Conservation (phyloP, 75 land plant species). For the Larix kaempferi region DNA sequence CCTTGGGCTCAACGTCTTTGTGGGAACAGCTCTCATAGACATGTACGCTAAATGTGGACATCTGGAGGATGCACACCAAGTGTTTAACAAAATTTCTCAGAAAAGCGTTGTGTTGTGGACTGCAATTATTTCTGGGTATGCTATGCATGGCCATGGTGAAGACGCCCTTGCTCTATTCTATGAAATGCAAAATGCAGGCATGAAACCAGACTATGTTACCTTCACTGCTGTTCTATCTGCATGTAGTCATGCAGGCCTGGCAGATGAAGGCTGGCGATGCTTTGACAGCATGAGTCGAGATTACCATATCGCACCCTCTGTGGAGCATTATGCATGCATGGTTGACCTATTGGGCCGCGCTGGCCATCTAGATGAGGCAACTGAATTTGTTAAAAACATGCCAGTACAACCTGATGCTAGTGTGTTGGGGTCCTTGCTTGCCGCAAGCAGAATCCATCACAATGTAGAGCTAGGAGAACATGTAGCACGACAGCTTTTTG, state of each 20-base stretch:
- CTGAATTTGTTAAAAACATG: slow-evolving; percentile 31
- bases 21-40: slow-evolving; percentile 18
- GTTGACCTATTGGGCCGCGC: slow-evolving; percentile 61
- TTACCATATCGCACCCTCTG: slow-evolving; percentile 26
- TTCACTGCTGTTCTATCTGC: slow-evolving; percentile 35
- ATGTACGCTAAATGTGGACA: slow-evolving; percentile 25
- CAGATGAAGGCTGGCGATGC: slow-evolving; percentile 32
- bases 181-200: slow-evolving; percentile 34
- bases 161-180: slow-evolving; percentile 9
- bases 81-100: neutral
- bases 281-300: slow-evolving; percentile 34
- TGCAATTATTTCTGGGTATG: slow-evolving; percentile 1
- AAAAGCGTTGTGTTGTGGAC: neutral
- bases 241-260: slow-evolving; percentile 36
- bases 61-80: neutral
- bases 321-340: slow-evolving; percentile 50
- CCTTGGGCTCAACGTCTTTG: neutral
- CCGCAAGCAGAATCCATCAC: slow-evolving; percentile 43
- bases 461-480: slow-evolving; percentile 31
- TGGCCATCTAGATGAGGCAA: slow-evolving; percentile 46
- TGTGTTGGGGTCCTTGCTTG: slow-evolving; percentile 48
- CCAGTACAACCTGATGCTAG: slow-evolving; percentile 17
- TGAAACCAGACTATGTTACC: slow-evolving; percentile 38
- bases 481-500: slow-evolving; percentile 13
- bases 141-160: neutral